Evolutionary conservation across 169 alveolate species (phyloP).

Genomic region (Cryptosporidium xiaoi): DNA sequence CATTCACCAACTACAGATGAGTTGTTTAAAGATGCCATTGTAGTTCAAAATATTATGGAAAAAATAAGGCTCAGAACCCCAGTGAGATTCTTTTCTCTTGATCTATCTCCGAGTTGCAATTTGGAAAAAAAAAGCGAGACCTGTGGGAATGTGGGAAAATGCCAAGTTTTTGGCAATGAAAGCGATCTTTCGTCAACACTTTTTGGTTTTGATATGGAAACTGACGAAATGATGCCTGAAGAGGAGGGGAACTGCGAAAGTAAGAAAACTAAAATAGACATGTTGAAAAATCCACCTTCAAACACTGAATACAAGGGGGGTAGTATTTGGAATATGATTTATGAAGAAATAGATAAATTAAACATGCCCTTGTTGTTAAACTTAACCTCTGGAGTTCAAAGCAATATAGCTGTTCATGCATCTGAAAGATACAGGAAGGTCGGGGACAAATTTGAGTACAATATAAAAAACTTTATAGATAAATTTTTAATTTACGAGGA

Average conservation of each 20-base stretch:
- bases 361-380: constrained; percentile 18
- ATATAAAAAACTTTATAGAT: constrained; percentile 48
- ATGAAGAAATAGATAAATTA: constrained; percentile 24
- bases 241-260: constrained; percentile 6
- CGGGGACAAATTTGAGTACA: constrained; percentile 18
- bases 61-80: constrained; percentile 15
- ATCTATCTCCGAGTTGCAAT: constrained; percentile 35
- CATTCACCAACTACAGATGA: constrained; percentile 45
- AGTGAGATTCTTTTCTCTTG: constrained; percentile 32
- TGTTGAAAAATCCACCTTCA: constrained; percentile 64
- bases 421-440: constrained; percentile 54
- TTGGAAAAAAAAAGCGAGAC: constrained; percentile 1
- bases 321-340: constrained; percentile 39
- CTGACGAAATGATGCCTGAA: background rate
- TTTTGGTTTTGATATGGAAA: constrained; percentile 43
- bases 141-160: constrained; percentile 40
- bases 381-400: constrained; percentile 56
- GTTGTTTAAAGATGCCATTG: constrained; percentile 46
- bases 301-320: constrained; percentile 64
- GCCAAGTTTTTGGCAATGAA: constrained; percentile 62
- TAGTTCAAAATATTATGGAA: constrained; percentile 30
- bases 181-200: constrained; percentile 60
- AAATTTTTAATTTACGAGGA: constrained; percentile 54
- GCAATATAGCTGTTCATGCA: constrained; percentile 72
- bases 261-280: constrained; percentile 41